A percentile compares a stretch with the other conserved stretches of the same genome.
Evolutionary conservation across 2,329 filamentous ascomycete genomes (phyloP).

Genomic region (Pyrenochaeta sp.): DNA sequence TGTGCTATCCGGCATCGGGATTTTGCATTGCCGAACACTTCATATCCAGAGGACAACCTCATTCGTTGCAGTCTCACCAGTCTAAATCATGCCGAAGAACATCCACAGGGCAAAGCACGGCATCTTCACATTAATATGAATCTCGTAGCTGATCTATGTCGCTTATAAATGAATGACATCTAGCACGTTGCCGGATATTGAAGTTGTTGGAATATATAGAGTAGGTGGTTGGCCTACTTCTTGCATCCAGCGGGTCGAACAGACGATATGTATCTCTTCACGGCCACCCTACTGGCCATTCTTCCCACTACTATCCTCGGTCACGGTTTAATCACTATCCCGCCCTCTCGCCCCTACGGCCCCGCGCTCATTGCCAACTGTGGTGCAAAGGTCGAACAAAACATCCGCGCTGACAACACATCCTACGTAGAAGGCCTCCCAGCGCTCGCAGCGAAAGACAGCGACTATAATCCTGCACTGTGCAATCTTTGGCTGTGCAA

Average conservation of each 20-base stretch:
- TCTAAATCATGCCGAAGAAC: constrained; percentile 1
- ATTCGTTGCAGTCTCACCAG: constrained; percentile 6
- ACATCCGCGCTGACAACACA: constrained; percentile 58
- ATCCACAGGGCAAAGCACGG: background rate
- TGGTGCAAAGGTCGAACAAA: constrained; percentile 61
- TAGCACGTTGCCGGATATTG: background rate
- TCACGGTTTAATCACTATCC: constrained; percentile 63
- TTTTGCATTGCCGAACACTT: constrained; percentile 4
- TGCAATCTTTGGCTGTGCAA: constrained; percentile 66
- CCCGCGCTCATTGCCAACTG: constrained; percentile 60
- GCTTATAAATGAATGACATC: background rate
- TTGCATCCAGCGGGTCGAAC: no score
- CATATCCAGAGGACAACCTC: constrained; percentile 6
- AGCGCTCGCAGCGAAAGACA: constrained; percentile 43
- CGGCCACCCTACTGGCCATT: constrained; percentile 20
- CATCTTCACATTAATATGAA: constrained; percentile 5
- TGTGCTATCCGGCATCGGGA: constrained; percentile 9
- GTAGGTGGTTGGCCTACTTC: no score
- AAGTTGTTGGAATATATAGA: background rate
- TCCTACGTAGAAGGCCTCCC: constrained; percentile 54
- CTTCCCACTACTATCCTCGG: constrained; percentile 37
- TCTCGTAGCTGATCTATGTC: background rate
- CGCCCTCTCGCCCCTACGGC: constrained; percentile 61
- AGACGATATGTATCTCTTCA: constrained; percentile 24
- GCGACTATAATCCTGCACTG: constrained; percentile 56